Percentiles rank a stretch among this genome's conserved stretches.
Evolutionary conservation across 2,329 filamentous ascomycete species (phyloP).

Genomic region (Beauveria australis): DNA sequence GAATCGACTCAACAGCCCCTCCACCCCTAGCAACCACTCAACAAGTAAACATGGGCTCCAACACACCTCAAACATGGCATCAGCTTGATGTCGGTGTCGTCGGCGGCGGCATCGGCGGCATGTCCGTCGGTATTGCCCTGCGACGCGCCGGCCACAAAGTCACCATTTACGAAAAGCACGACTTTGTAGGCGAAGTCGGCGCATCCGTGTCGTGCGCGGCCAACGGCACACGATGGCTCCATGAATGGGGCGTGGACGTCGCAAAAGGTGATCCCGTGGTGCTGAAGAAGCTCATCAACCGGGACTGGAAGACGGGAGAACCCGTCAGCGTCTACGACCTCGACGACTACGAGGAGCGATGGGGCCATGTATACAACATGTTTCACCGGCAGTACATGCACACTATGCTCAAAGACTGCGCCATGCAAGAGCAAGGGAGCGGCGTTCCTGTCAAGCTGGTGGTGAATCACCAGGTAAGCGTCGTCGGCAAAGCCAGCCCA

Average conservation of each 20-base stretch:
- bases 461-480: constrained; percentile 46
- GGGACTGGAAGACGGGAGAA: constrained; percentile 62
- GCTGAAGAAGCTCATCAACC: constrained; percentile 57
- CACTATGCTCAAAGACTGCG: constrained; percentile 54
- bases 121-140: constrained; percentile 37
- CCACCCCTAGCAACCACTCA: neutral
- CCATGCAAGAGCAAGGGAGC: constrained; percentile 42
- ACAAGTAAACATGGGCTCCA: constrained; percentile 19
- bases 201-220: constrained; percentile 61
- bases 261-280: constrained; percentile 57
- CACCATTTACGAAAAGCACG: constrained; percentile 57
- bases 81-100: constrained; percentile 35
- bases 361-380: constrained; percentile 61
- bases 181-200: constrained; percentile 61
- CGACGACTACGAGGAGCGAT: constrained; percentile 55
- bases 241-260: constrained; percentile 60
- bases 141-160: constrained; percentile 39
- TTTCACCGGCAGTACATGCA: constrained; percentile 65
- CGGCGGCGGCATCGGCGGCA: constrained; percentile 41
- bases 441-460: constrained; percentile 44
- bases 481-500: neutral
- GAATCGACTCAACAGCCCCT: neutral
- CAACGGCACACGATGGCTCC: constrained; percentile 61
- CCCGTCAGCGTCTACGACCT: constrained; percentile 56
- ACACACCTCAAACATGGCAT: constrained; percentile 29